Base-by-base conservation (phyloP, 768 basidiomycete genomes). In the Calocybe cyanea region DNA sequence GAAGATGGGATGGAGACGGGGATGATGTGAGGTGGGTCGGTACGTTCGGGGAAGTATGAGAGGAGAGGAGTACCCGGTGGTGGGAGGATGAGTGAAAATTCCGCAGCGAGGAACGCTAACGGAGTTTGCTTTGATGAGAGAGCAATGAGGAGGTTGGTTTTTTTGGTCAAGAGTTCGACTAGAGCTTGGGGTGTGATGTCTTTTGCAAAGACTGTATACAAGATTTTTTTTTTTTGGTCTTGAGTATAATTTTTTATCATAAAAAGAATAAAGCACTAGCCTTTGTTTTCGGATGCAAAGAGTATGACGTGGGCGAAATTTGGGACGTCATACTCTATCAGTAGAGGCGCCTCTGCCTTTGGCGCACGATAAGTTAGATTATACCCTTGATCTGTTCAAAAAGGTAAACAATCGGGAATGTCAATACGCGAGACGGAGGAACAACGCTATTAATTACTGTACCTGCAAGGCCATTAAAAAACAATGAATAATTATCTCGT, bases 81-180 rank as follows among this genome's bases (percentile, higher is more conserved):
- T 14, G 89, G 87, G 19, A 91, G 84, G 42, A 92, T 79, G 45
- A 98, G 75, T 30, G 87, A 88, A 72, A 98, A 98, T 70, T 99
- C 96, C 39, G 90, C 64, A 0, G 92, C 90, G 44, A 95, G 78
- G 10, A 86, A 79, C 10, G 81, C 74, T 8, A 94, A 69, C 33
- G 87, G 71, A 2, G 83, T 83, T 66, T 86, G 78, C 67, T 78
- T 84, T 55, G 85, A 70, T 1, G 89, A 86, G 48, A 95, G 77
- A 2, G 85, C 80, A 54, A 96, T 67, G 53, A 99, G 78, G 45
- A 98, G 70, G 70, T 97, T 96, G 45, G 87, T 83, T 50, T 80
- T 73, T 49, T 76, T 75, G 20, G 80, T 70, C 23, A 91, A 69
- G 41, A 92, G 79, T 19, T 74, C 63, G 31, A 92, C 78, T 20